Evolutionary conservation across 2,329 filamentous ascomycete species (phyloP).

Genomic region (Grosmannia serpens): DNA sequence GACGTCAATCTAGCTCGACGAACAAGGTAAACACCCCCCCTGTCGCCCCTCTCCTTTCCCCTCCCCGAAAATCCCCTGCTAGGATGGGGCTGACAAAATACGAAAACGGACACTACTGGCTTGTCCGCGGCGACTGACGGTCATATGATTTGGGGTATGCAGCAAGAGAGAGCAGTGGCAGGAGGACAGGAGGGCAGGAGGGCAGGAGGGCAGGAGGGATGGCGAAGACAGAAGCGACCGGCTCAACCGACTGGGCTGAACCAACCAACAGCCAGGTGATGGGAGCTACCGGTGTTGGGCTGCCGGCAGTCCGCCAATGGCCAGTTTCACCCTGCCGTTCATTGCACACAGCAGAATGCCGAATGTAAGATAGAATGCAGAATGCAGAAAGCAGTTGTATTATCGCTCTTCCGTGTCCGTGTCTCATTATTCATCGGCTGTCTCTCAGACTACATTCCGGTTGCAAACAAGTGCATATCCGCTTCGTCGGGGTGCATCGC

Average conservation of each 20-base stretch:
- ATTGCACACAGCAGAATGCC: too few relatives aligned
- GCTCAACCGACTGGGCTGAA: not conserved
- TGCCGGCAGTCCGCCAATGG: not conserved
- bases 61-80: not conserved
- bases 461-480: too few relatives aligned
- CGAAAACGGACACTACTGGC: not conserved
- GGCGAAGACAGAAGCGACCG: not conserved
- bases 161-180: not conserved
- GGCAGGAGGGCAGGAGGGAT: not conserved
- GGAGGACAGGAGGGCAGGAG: not conserved
- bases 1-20: too few relatives aligned
- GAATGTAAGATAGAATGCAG: too few relatives aligned
- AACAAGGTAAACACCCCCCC: not conserved
- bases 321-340: not conserved
- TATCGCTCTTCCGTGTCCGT: too few relatives aligned
- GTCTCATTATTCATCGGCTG: too few relatives aligned
- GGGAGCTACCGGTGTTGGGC: constrained; percentile 1
- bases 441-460: too few relatives aligned
- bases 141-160: not conserved
- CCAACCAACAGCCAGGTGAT: not conserved
- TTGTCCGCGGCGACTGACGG: not conserved
- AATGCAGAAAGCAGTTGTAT: too few relatives aligned
- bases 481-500: too few relatives aligned
- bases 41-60: not conserved
- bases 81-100: not conserved